Evolutionary conservation across 2,329 filamentous ascomycete genomes (phyloP), one percentile per base, ranked within the genome.

Genomic region (Monilinia laxa): DNA sequence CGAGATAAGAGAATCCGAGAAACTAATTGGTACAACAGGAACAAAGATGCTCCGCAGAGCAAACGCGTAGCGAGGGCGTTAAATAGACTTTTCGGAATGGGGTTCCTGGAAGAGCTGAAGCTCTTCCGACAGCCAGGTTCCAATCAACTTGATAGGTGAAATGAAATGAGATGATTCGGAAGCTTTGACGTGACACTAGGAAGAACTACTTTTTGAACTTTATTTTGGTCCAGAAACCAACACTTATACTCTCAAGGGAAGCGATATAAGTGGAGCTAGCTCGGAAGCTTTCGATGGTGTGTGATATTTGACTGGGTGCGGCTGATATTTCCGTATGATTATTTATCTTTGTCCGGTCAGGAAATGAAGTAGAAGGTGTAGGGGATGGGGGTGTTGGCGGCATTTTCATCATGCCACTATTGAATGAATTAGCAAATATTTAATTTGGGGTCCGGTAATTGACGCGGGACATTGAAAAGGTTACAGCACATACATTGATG

Each of bases 381-480:
- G 64, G 64, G 35, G 64, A 54, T 35, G 64, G 64, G 35, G 63
- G 63, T 16, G 45, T 49, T 2, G 28, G 35, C 16, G 64, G 64
- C 38, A 65, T 59, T 45, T 25, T 53, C n/a, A 51, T 42, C 35
- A 65, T 62, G 42, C 59, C 60, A 64, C 63, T 64, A 66, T 68
- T 25, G 49, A 64, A 35, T 23, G 35, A 45, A 65, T 60, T 42
- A 65, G 55, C n/a, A 65, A 28, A 42, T 60, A 14, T 47, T 59
- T 10, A 52, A 52, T 45, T 62, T n/a, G 42, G 31, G 55, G 35
- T 25, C 40, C 31, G 23, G 55, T 18, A 23, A 47, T 45, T 23
- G 62, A 47, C 28, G 38, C 28, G 35, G 40, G 14, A 51, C 58
- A n/a, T 60, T 31, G 40, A 51, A 45, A 45, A 65, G 51, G 45